A percentile compares a stretch with the other conserved stretches of the same genome.
phyloP scores from a whole-genome alignment of 2,329 filamentous ascomycete species.

The Xylariaceae sp. region DNA sequence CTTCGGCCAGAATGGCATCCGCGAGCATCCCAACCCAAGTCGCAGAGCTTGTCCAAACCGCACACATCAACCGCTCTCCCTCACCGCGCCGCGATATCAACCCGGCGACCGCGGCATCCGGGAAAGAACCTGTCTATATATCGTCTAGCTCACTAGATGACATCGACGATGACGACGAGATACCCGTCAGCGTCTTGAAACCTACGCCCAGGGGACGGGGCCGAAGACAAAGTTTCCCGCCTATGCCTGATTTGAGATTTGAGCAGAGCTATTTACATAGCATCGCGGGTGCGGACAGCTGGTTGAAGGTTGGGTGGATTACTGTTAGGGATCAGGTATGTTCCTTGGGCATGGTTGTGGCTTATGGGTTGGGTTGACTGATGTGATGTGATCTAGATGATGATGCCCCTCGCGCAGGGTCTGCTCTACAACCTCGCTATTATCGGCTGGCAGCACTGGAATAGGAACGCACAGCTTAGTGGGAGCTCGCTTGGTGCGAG shows the following conservation, averaged over 20 bases:
- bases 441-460: conserved; percentile 88
- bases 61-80: conserved; percentile 70
- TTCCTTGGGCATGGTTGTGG: not conserved
- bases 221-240: conserved; percentile 41
- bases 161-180: conserved; percentile 59
- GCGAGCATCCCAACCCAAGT: conserved; percentile 58
- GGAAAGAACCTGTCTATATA: conserved; percentile 58
- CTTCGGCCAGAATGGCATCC: conserved; percentile 24
- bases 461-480: conserved; percentile 71
- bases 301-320: conserved; percentile 77
- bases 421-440: conserved; percentile 83
- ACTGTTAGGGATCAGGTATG: conserved; percentile 83
- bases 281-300: conserved; percentile 74
- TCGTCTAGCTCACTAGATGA: conserved; percentile 18
- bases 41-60: conserved; percentile 77
- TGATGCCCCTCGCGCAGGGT: conserved; percentile 86
- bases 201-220: conserved; percentile 44
- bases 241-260: conserved; percentile 86
- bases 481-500: conserved; percentile 75
- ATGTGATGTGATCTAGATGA: conserved; percentile 51
- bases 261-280: conserved; percentile 97
- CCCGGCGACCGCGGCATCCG: conserved; percentile 71
- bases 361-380: not conserved
- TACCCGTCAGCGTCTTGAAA: conserved; percentile 64
- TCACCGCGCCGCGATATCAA: conserved; percentile 74